phyloP scores from a whole-genome alignment of 2,329 filamentous ascomycete genomes.

The Coniella vitis region DNA sequence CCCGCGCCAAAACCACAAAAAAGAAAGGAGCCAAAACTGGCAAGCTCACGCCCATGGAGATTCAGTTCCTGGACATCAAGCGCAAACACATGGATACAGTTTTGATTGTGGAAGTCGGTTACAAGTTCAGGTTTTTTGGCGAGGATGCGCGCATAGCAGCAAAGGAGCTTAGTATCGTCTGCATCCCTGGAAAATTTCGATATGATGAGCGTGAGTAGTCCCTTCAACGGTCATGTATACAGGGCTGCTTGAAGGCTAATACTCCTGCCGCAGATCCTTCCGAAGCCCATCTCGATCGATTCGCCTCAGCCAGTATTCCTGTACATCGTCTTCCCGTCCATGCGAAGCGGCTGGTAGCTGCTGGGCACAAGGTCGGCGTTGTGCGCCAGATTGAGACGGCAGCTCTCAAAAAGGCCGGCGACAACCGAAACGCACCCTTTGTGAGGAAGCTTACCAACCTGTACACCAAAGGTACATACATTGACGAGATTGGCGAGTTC shows the following conservation, averaged over 20 bases:
- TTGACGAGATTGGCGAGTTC: conserved; percentile 84
- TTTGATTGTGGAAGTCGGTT: conserved; percentile 89
- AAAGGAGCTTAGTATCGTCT: conserved; percentile 89
- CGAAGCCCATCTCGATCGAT: conserved; percentile 84
- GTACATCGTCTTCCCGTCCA: conserved; percentile 88
- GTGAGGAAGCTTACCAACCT: conserved; percentile 88
- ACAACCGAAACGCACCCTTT: conserved; percentile 90
- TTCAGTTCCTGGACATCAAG: conserved; percentile 92
- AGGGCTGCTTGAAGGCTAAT: neutral
- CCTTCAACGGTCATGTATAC: no score
- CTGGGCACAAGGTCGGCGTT: conserved; percentile 92
- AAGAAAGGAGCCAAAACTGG: conserved; percentile 66
- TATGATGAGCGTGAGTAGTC: conserved; percentile 72
- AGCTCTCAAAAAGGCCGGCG: conserved; percentile 87
- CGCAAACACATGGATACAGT: conserved; percentile 82
- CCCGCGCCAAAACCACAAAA: conserved; percentile 36
- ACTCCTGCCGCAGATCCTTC: conserved; percentile 55
- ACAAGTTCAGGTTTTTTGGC: conserved; percentile 96
- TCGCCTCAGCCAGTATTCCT: conserved; percentile 93
- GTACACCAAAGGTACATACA: conserved; percentile 96
- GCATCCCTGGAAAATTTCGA: conserved; percentile 89
- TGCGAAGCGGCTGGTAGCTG: conserved; percentile 83
- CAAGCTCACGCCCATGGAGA: conserved; percentile 91
- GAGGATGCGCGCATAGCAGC: conserved; percentile 87
- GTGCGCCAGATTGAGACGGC: conserved; percentile 93